Conservation (phyloP, 2,329 filamentous ascomycete genomes). For the Hypoxylon sp. region DNA sequence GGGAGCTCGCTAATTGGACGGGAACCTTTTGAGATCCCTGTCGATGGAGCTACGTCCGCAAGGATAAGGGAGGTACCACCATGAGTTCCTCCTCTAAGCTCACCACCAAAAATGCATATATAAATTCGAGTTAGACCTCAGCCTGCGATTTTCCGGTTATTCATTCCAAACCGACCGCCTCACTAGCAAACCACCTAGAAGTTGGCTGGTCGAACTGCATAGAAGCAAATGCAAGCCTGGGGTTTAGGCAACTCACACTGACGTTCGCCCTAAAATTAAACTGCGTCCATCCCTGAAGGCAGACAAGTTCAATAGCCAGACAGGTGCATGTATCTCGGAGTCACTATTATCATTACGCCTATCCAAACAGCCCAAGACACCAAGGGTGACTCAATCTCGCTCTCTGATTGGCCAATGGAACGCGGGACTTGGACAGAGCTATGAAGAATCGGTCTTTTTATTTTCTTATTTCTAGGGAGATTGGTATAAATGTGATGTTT, state of each 20-base stretch:
- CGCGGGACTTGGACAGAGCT: conserved; percentile 10
- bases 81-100: conserved; percentile 33
- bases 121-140: conserved; percentile 29
- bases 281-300: conserved; percentile 33
- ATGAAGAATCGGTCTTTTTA: conserved; percentile 21
- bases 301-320: conserved; percentile 27
- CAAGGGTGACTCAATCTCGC: conserved; percentile 33
- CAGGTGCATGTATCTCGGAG: conserved; percentile 38
- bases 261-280: conserved; percentile 29
- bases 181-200: conserved; percentile 17
- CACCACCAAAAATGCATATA: conserved; percentile 32
- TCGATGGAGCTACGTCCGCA: conserved; percentile 25
- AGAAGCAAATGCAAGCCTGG: conserved; percentile 31
- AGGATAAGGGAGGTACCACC: conserved; percentile 35
- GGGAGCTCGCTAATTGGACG: conserved; percentile 47
- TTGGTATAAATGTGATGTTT: conserved; percentile 34
- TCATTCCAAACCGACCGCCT: conserved; percentile 37
- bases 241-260: conserved; percentile 25
- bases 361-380: conserved; percentile 5
- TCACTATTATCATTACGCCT: conserved; percentile 31
- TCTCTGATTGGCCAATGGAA: conserved; percentile 43
- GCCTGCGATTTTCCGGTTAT: conserved; percentile 36
- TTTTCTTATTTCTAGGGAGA: conserved; percentile 16
- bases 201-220: conserved; percentile 9
- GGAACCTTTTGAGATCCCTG: conserved; percentile 42